Conservation (phyloP, 306 rosid species). For the Lablab purpureus region DNA sequence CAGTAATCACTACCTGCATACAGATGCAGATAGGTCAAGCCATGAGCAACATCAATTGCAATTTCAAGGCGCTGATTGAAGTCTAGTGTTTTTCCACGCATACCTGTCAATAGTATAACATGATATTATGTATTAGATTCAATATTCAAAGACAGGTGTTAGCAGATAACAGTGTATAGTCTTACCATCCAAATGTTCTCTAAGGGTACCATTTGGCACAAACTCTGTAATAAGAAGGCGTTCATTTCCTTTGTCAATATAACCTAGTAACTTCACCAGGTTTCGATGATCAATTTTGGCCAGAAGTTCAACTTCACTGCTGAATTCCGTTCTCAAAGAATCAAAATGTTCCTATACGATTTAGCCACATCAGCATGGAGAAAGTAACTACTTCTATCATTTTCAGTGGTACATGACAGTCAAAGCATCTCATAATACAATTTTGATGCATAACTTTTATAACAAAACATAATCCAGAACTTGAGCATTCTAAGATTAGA, state of each 20-base stretch:
- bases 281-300: slow-evolving; percentile 96
- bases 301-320: slow-evolving; percentile 87
- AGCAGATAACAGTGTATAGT: slow-evolving; percentile 36
- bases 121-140: slow-evolving; percentile 30
- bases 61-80: slow-evolving; percentile 97
- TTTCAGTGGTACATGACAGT: slow-evolving; percentile 20
- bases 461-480: slow-evolving; percentile 31
- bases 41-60: slow-evolving; percentile 98
- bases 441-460: slow-evolving; percentile 8
- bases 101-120: slow-evolving; percentile 64
- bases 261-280: slow-evolving; percentile 91
- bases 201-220: slow-evolving; percentile 87
- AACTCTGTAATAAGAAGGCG: slow-evolving; percentile 89
- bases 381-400: slow-evolving; percentile 14
- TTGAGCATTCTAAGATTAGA: slow-evolving; percentile 7
- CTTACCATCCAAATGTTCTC: slow-evolving; percentile 99
- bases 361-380: slow-evolving; percentile 37
- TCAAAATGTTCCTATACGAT: slow-evolving; percentile 76
- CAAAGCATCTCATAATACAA: slow-evolving; percentile 26
- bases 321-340: slow-evolving; percentile 82
- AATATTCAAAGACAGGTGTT: slow-evolving; percentile 31
- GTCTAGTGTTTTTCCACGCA: slow-evolving; percentile 77
- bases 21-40: slow-evolving; percentile 85
- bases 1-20: slow-evolving; percentile 78
- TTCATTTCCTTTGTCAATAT: slow-evolving; percentile 83